A percentile compares a stretch with the other conserved stretches of the same genome.
Evolutionary conservation across 768 basidiomycete species (phyloP).

Genomic region (Russula emetica): DNA sequence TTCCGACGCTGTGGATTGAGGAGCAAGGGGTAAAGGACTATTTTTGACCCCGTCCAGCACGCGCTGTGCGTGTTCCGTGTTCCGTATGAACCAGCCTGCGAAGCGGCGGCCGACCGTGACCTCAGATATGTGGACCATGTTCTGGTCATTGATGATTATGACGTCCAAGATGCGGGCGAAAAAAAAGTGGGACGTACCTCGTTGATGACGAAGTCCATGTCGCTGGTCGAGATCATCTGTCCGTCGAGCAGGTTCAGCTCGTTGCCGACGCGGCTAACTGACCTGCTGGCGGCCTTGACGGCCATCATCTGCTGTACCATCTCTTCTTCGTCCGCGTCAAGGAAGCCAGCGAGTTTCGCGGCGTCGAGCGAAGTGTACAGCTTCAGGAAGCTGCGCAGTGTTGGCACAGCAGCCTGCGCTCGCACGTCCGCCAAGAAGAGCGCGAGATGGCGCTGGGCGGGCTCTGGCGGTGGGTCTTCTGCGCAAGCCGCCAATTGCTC

Average conservation of each 20-base stretch:
- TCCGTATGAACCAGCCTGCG: constrained; percentile 96
- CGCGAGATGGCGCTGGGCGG: constrained; percentile 76
- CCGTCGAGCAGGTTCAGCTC: constrained; percentile 71
- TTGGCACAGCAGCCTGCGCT: constrained; percentile 73
- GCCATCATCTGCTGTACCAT: constrained; percentile 97
- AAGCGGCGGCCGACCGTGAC: constrained; percentile 90
- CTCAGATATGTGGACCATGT: constrained; percentile 95
- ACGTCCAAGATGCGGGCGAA: background rate
- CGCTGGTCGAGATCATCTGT: constrained; percentile 82
- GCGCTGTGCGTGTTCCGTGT: constrained; percentile 86
- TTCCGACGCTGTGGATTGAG: background rate
- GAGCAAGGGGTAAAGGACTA: constrained; percentile 45
- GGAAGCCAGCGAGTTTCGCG: constrained; percentile 85
- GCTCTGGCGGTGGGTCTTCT: constrained; percentile 50
- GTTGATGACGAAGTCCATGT: constrained; percentile 93
- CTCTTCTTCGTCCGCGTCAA: constrained; percentile 89
- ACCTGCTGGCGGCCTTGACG: constrained; percentile 83
- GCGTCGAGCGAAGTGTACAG: constrained; percentile 93
- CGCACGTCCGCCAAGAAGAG: constrained; percentile 81
- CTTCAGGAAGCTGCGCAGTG: constrained; percentile 87
- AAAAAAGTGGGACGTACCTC: constrained; percentile 53
- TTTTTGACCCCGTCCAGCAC: constrained; percentile 74
- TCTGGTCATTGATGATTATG: constrained; percentile 43
- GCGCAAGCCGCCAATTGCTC: constrained; percentile 47
- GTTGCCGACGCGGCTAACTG: constrained; percentile 52